Evolutionary conservation across 179 eudicot genomes (phyloP), one percentile per base, ranked within the genome.

Genomic region (Vitellaria paradoxa): DNA sequence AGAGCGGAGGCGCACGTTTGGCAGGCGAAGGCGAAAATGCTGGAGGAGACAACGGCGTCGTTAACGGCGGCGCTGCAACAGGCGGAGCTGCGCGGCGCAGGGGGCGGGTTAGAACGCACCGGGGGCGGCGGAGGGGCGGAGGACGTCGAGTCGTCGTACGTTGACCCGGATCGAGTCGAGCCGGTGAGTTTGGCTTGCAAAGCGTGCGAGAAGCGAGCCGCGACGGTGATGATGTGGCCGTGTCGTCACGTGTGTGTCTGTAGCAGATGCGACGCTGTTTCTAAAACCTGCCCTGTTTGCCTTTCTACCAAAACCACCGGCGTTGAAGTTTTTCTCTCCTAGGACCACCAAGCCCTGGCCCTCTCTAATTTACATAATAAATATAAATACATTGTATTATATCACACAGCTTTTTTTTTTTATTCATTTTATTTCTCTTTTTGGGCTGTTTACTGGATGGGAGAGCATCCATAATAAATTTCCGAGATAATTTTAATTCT

Each of bases 221-320:
- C 76, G 40, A 42, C 67, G 40, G 66, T 59, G 64, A 73, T 73
- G 66, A 73, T 73, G 50, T 73, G 76, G 76, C 76, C 76, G 20
- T 73, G 76, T 73, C 76, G 76, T 10, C 76, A 73, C 76, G 11
- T 73, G 76, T 56, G 76, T 30, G 30, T 73, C 9, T 59, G 76
- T 8, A 73, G 64, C 53, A 12, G 65, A 20, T 59, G 76, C 66
- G 40, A 73, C 20, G 66, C 10, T 20, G 40, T 20, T 0, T 11
- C 76, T 5, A 42, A n/a, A 13, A 8, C 30, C 26, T 73, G 76
- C 53, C 76, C 65, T 20, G 66, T 59, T 73, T 73, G 76, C 20
- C 11, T 13, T 9, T 5, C 66, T 73, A 1, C 5, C 53, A 73
- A 73, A 62, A 59, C 76, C 66, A n/a, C 18, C 0, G 57, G 76